Percentiles rank a stretch among this genome's conserved stretches.
Conservation (phyloP, 2,329 filamentous ascomycete genomes). For the Epichloe gansuensis region DNA sequence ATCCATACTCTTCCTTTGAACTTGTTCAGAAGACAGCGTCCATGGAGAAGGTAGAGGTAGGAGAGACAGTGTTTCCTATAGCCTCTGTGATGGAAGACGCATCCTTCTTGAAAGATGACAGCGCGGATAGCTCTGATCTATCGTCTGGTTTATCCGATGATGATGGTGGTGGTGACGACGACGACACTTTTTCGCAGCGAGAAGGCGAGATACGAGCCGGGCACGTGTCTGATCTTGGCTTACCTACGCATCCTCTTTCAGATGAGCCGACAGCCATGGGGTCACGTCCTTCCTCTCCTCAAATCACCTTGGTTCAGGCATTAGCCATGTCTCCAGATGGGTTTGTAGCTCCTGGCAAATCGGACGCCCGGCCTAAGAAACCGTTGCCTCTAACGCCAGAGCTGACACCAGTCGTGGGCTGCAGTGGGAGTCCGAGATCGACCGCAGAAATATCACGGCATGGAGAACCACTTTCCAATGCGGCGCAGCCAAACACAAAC, state of each 20-base stretch:
- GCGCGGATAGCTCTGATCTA: constrained; percentile 17
- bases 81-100: constrained; percentile 18
- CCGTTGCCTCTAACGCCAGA: constrained; percentile 32
- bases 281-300: constrained; percentile 28
- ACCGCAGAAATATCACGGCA: constrained; percentile 17
- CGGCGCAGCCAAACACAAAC: constrained; percentile 19
- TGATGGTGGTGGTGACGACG: no score
- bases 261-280: not conserved
- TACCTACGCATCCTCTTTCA: constrained; percentile 23
- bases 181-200: constrained; percentile 33
- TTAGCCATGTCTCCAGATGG: constrained; percentile 15
- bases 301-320: constrained; percentile 36
- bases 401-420: constrained; percentile 31
- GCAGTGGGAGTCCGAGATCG: constrained; percentile 15
- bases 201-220: constrained; percentile 27
- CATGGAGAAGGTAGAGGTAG: constrained; percentile 30
- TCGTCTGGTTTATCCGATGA: not conserved
- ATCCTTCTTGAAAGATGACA: constrained; percentile 40
- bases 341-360: not conserved
- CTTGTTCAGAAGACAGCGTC: constrained; percentile 42
- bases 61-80: constrained; percentile 18
- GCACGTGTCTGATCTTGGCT: constrained; percentile 7
- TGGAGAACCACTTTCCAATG: constrained; percentile 25
- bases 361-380: constrained; percentile 8
- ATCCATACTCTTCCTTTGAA: constrained; percentile 36